Evolutionary conservation across 1,139 yeast genomes (phyloP).

Genomic region (Candida frijolesensis): DNA sequence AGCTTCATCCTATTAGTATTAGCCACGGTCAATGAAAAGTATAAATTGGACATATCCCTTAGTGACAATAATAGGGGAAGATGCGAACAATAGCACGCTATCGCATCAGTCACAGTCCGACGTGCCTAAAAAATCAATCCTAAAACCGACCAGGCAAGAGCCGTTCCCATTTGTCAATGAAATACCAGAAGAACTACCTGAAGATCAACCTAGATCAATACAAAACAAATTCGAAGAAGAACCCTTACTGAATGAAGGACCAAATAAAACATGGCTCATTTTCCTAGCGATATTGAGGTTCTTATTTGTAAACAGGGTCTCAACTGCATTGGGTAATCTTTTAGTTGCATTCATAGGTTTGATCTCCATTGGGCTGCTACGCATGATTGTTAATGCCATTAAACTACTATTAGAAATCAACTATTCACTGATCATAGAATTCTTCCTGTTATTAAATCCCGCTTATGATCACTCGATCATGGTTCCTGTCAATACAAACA

Average conservation of each 20-base stretch:
- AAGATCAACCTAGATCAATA: background rate
- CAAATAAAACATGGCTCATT: background rate
- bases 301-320: background rate
- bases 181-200: background rate
- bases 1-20: background rate
- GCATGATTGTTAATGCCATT: background rate
- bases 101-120: background rate
- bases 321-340: background rate
- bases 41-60: constrained; percentile 1
- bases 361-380: background rate
- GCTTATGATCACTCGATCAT: background rate
- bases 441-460: background rate
- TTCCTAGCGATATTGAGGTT: background rate
- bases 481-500: background rate
- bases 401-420: background rate
- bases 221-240: background rate
- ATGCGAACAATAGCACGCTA: background rate
- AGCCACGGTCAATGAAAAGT: background rate
- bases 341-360: constrained; percentile 1
- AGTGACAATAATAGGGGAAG: background rate
- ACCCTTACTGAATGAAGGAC: background rate
- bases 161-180: constrained; percentile 4
- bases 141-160: background rate
- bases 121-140: background rate
- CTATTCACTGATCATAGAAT: background rate